Percentiles rank a stretch among this genome's conserved stretches.
phyloP scores from a whole-genome alignment of 495 filamentous ascomycete genomes.

The Talaromyces borbonicus region DNA sequence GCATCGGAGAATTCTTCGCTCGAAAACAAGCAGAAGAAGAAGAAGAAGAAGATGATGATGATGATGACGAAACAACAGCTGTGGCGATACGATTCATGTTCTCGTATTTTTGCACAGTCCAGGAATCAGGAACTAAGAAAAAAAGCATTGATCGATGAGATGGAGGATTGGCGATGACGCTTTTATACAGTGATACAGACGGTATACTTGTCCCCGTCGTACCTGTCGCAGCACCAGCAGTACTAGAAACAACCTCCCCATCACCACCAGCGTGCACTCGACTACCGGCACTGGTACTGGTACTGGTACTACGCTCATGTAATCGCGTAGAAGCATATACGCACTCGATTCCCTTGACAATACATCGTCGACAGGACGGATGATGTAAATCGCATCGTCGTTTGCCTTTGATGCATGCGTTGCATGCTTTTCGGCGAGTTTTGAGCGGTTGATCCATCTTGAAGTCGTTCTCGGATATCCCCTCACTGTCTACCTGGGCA shows the following conservation, averaged over 20 bases:
- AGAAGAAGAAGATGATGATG: too few species aligned
- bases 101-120: too few species aligned
- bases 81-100: too few species aligned
- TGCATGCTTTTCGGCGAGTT: constrained; percentile 40
- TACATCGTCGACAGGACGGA: constrained; percentile 40
- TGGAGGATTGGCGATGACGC: too few species aligned
- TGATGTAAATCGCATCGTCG: constrained; percentile 40
- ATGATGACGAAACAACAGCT: too few species aligned
- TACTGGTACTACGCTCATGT: neutral
- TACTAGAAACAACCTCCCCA: neutral
- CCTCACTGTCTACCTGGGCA: too few species aligned
- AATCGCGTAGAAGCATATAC: constrained; percentile 23
- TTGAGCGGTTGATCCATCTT: neutral
- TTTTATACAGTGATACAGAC: too few species aligned
- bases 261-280: too few species aligned
- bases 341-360: constrained; percentile 30
- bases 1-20: too few species aligned
- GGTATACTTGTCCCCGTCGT: too few species aligned
- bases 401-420: constrained; percentile 42
- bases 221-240: neutral
- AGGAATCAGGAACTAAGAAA: neutral
- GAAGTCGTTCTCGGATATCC: neutral
- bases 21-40: too few species aligned
- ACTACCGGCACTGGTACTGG: neutral
- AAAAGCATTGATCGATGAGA: neutral